Evolutionary conservation across 2,329 filamentous ascomycete species (phyloP), one percentile per base, ranked within the genome.

Genomic region (Clarireedia monteithiana): DNA sequence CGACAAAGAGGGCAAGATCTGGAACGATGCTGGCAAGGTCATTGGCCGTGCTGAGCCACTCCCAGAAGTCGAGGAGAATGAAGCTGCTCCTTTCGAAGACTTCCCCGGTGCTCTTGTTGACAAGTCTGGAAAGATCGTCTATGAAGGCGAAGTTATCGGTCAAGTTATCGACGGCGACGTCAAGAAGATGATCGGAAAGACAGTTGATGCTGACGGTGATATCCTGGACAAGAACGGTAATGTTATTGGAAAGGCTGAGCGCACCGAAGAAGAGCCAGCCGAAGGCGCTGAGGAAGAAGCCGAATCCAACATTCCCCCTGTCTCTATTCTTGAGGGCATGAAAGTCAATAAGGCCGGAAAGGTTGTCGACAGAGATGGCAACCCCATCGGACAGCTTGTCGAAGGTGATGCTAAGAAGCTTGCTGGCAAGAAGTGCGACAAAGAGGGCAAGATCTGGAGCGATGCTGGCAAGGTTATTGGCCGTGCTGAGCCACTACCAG

Each of bases 121-220:
- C 58, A 73, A 72, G 7, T 72, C 80, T 20, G 81, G 81, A 14
- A 74, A 75, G 48, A 72, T 84, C 40, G 70, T 75, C 26, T 78
- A 74, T 57, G 73, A 78, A 7, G 79, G 75, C 12, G 74, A 77
- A 49, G 75, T 81, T 53, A 66, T 75, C 40, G 85, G 85, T 39
- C 79, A 79, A 51, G 71, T 88, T 3, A 70, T 82, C 4, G 79
- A 86, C 58, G 85, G 85, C 7, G 84, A 88, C 50, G 66, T 76
- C 4, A 83, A 84, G 71, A 77, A 77, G 53, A 75, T 88, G 30
- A 77, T 82, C 58, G 85, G 85, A 34, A 85, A 84, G 68, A 70
- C 76, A 38, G 88, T 94, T 14, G 89, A 94, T 58, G 86, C 89
- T 60, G 89, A 94, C 60, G 89, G 89, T 40, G 89, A 94, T 56